A percentile compares a stretch with the other conserved stretches of the same genome.
These are phyloP conservation scores for Cyathus striatus DNA, from an alignment of 768 basidiomycete species.

Conservation along the genomic window DNA sequence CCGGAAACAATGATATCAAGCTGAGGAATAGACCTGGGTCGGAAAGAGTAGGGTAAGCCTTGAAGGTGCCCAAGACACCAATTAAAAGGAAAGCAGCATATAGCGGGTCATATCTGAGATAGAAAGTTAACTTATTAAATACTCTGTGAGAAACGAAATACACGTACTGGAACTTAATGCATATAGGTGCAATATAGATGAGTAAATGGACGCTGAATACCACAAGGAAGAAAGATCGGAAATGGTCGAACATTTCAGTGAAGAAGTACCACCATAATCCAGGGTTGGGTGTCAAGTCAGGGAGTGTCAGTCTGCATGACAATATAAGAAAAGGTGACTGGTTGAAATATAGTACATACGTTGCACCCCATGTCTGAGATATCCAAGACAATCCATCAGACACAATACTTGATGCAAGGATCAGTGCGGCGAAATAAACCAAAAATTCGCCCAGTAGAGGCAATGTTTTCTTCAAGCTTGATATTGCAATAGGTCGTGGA, in stretches of 20 bases:
- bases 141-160: neutral
- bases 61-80: constrained; percentile 80
- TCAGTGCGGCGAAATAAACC: constrained; percentile 43
- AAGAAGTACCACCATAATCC: constrained; percentile 99
- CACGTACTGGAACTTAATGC: constrained; percentile 80
- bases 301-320: constrained; percentile 63
- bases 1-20: constrained; percentile 79
- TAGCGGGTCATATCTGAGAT: constrained; percentile 72
- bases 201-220: constrained; percentile 87
- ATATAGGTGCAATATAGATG: constrained; percentile 80
- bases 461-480: constrained; percentile 20
- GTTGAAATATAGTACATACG: constrained; percentile 38
- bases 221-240: constrained; percentile 91
- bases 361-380: constrained; percentile 78
- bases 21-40: constrained; percentile 85
- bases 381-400: constrained; percentile 68
- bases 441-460: constrained; percentile 45
- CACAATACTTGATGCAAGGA: constrained; percentile 46
- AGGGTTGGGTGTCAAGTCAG: constrained; percentile 89
- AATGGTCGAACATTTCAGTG: constrained; percentile 99
- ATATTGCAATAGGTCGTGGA: constrained; percentile 35
- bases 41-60: constrained; percentile 87
- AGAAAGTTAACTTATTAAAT: constrained; percentile 1
- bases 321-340: neutral
- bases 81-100: constrained; percentile 73